These are phyloP conservation scores for Borovskyia barvae DNA, from an alignment of 208 protist genomes.

Conservation along the genomic window DNA sequence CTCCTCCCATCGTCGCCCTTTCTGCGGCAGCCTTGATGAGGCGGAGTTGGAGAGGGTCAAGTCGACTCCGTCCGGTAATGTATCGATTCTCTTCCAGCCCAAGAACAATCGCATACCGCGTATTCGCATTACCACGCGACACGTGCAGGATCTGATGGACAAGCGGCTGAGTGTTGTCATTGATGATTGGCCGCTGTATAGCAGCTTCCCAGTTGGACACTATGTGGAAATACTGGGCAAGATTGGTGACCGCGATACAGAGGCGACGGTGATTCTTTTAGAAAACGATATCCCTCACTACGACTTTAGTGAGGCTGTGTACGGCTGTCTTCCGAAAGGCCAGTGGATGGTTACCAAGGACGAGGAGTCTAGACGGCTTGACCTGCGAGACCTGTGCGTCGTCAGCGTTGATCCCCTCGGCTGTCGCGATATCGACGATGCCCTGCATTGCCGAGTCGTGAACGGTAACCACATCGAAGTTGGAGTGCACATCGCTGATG, in stretches of 20 bases:
- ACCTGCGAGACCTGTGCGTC: constrained; percentile 87
- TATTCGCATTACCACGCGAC: constrained; percentile 83
- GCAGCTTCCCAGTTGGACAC: constrained; percentile 92
- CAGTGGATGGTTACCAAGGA: constrained; percentile 82
- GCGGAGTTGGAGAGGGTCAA: constrained; percentile 59
- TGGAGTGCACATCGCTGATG: constrained; percentile 98
- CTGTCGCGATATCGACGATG: constrained; percentile 92
- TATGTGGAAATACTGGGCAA: constrained; percentile 92
- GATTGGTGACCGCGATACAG: constrained; percentile 93
- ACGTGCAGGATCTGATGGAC: constrained; percentile 76
- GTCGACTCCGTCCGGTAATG: constrained; percentile 36
- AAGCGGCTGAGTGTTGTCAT: constrained; percentile 94
- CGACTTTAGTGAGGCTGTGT: constrained; percentile 89
- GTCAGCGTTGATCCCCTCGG: constrained; percentile 95
- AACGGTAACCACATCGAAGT: constrained; percentile 89
- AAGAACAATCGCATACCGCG: constrained; percentile 87
- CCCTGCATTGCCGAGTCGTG: constrained; percentile 81
- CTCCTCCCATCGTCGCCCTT: constrained; percentile 58
- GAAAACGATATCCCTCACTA: constrained; percentile 93
- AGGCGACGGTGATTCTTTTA: constrained; percentile 92
- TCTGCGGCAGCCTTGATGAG: constrained; percentile 86
- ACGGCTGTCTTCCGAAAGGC: constrained; percentile 87
- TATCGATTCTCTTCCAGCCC: constrained; percentile 86
- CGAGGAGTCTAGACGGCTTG: constrained; percentile 69
- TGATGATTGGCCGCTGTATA: constrained; percentile 92